Conservation (phyloP, 306 rosid species). For the Albizia julibrissin region DNA sequence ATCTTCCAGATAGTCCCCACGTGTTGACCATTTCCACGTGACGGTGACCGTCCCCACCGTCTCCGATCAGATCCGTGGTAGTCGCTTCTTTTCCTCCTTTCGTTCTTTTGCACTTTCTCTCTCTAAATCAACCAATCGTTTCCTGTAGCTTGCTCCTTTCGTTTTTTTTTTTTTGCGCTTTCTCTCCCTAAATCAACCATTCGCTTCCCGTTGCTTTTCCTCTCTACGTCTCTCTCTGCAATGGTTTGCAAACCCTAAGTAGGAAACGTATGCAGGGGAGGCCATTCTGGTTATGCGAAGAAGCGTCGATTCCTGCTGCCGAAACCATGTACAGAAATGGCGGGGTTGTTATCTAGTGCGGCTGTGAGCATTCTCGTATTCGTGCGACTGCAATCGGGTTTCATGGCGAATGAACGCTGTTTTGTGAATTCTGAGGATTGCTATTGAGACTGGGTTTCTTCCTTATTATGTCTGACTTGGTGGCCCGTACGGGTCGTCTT, state of each 20-base stretch:
- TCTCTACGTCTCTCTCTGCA: conserved; percentile 5
- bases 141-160: no score
- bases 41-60: conserved; percentile 48
- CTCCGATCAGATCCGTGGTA: conserved; percentile 55
- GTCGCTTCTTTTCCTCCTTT: conserved; percentile 38
- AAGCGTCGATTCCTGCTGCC: conserved; percentile 10
- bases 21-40: conserved; percentile 46
- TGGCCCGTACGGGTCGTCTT: conserved; percentile 91
- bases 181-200: neutral
- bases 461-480: conserved; percentile 69
- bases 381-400: conserved; percentile 16
- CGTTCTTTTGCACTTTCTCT: neutral
- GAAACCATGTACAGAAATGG: conserved; percentile 24
- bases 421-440: conserved; percentile 7
- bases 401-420: conserved; percentile 19
- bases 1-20: conserved; percentile 24
- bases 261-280: neutral
- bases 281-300: conserved; percentile 32
- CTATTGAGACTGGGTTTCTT: neutral
- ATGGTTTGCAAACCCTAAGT: conserved; percentile 33
- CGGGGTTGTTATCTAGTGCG: conserved; percentile 32
- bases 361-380: conserved; percentile 34
- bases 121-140: neutral
- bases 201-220: neutral
- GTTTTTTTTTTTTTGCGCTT: no score